Evolutionary conservation across 1,284 basidiomycete genomes (phyloP).

Genomic region (Tilletia caries): DNA sequence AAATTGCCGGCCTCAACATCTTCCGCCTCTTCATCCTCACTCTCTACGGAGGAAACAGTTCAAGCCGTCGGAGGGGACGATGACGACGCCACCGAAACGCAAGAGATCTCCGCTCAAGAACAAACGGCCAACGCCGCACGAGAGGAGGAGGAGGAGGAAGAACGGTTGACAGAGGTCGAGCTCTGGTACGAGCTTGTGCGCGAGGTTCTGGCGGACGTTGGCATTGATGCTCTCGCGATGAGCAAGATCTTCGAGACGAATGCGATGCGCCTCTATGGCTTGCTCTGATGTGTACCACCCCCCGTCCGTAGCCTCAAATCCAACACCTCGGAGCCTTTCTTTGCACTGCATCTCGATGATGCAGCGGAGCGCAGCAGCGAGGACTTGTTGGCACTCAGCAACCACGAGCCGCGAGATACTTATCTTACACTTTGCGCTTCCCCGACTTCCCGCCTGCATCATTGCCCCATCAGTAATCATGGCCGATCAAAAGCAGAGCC

Average conservation of each 20-base stretch:
- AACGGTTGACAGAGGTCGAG: background rate
- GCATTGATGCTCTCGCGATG: background rate
- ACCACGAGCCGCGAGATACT: no score
- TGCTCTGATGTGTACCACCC: background rate
- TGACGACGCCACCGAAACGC: background rate
- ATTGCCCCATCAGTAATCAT: no score
- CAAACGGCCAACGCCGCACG: background rate
- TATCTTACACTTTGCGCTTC: no score
- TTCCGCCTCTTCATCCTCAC: background rate
- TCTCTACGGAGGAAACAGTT: background rate
- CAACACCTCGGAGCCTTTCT: no score
- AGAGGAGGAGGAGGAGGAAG: background rate
- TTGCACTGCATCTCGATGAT: no score
- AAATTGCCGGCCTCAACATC: background rate
- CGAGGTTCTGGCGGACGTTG: background rate
- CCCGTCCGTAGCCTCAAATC: no score
- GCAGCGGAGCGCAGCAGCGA: no score
- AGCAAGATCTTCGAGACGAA: slow-evolving; percentile 8
- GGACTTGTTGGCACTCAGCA: no score
- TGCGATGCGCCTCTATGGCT: background rate
- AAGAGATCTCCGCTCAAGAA: background rate
- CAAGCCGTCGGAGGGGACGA: background rate
- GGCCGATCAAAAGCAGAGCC: no score
- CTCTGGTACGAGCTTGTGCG: slow-evolving; percentile 12
- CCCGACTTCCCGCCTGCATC: no score